These are phyloP conservation scores for Venustampulla echinocandica DNA, from an alignment of 495 filamentous ascomycete genomes.

Conservation along the genomic window DNA sequence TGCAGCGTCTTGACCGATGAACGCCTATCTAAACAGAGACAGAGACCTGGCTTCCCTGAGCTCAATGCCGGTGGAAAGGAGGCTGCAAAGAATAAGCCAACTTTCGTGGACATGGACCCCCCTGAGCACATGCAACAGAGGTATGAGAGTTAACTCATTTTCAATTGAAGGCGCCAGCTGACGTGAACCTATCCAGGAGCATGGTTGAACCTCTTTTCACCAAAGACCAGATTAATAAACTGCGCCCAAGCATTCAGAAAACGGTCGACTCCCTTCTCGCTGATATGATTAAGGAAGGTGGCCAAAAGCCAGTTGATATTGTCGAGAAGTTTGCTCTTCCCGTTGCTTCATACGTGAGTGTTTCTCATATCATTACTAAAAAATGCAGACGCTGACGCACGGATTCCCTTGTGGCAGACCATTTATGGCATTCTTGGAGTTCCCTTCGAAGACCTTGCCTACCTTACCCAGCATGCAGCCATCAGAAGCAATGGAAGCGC, in stretches of 20 bases:
- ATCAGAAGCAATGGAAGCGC: conserved; percentile 36
- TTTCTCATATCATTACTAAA: neutral
- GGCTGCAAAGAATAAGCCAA: conserved; percentile 35
- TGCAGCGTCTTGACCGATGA: conserved; percentile 33
- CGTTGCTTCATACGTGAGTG: conserved; percentile 30
- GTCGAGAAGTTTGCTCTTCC: conserved; percentile 36
- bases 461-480: conserved; percentile 32
- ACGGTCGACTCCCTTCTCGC: conserved; percentile 34
- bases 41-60: conserved; percentile 36
- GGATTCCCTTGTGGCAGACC: conserved; percentile 24
- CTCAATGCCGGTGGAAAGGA: conserved; percentile 30
- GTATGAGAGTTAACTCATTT: neutral
- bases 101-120: conserved; percentile 42
- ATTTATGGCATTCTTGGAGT: conserved; percentile 41
- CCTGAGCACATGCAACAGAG: conserved; percentile 33
- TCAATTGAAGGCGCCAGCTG: neutral
- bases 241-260: conserved; percentile 35
- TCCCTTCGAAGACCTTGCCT: conserved; percentile 36
- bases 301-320: conserved; percentile 31
- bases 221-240: conserved; percentile 26
- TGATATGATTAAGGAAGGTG: conserved; percentile 26
- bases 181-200: conserved; percentile 8
- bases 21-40: conserved; percentile 28
- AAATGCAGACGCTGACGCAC: neutral
- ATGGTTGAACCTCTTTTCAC: conserved; percentile 37